Base-by-base conservation (phyloP, 192 early-diverging fungal species). In the Coemansia sp. region DNA sequence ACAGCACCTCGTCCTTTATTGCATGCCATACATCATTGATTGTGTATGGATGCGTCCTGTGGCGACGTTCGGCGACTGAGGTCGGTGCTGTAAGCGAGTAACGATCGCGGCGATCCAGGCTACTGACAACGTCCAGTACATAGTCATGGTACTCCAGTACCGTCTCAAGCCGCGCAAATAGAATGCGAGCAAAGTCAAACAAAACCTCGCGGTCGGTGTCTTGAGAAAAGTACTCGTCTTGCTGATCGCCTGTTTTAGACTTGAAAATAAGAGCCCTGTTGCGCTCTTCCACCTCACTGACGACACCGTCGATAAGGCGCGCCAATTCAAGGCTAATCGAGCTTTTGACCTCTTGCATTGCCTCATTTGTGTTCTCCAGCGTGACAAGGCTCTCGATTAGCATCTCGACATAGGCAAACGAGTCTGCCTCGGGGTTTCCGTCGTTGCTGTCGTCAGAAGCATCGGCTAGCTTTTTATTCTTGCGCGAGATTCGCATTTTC, bases 331-430 rank as follows among this genome's bases (percentile, higher is more conserved):
- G 51, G 25, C 85, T 81, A 21, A 93, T 83, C 12, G 89, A 83
- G 70, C 91, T 86, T 62, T 85, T 82, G 56, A 93, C 83, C 20
- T 87, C 87, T 83, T 91, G 77, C 64, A 85, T 55, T 0, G 71
- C 62, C 64, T 65, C 56, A 64, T 57, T 63, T 26, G 65, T 70
- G 59, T 63, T 69, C 42, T 78, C 70, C 25, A 93, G 75, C 9
- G 86, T 67, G 6, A 82, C 83, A 16, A 93, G 75, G 23, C 89
- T 86, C 65, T 91, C 89, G 37, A 93, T 74, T 8, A 93, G 72
- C 64, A 90, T 91, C 71, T 91, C 91, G 30, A 93, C 86, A 43
- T 91, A 91, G 18, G 86, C 87, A 74, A 85, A 87, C 21, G 90
- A 91, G 57, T 93, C 90, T 0, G 89, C 86, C 61, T 93, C 91